Evolutionary conservation across 2,329 filamentous ascomycete genomes (phyloP).

Genomic region (Periconia digitata): DNA sequence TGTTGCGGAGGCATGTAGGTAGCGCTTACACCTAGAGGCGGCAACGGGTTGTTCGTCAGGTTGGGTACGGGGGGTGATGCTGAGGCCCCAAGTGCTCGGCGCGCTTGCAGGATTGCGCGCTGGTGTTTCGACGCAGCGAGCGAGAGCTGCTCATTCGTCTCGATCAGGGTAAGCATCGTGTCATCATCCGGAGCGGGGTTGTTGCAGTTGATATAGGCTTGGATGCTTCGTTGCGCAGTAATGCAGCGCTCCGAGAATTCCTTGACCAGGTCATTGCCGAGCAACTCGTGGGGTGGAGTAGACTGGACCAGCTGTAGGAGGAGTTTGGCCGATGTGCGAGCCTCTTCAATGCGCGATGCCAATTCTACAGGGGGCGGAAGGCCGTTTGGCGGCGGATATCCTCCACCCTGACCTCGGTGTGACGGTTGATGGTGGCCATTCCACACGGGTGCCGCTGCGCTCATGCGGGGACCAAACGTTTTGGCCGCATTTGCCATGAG

Average conservation of each 20-base stretch:
- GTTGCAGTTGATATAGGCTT: constrained; percentile 79
- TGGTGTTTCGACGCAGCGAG: constrained; percentile 82
- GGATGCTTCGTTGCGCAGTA: constrained; percentile 77
- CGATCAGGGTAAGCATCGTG: constrained; percentile 89
- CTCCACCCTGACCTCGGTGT: constrained; percentile 14
- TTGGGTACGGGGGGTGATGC: constrained; percentile 19
- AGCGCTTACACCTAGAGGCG: constrained; percentile 6
- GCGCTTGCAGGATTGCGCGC: constrained; percentile 67
- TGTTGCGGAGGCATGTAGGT: constrained; percentile 16
- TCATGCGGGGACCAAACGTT: constrained; percentile 43
- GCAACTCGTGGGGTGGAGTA: constrained; percentile 73
- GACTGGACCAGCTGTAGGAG: constrained; percentile 90
- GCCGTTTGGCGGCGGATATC: constrained; percentile 17
- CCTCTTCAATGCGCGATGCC: constrained; percentile 82
- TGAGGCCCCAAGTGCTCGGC: constrained; percentile 45
- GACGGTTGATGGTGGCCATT: constrained; percentile 25
- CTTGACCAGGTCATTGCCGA: constrained; percentile 82
- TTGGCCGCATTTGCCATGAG: constrained; percentile 51
- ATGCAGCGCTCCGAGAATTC: constrained; percentile 90
- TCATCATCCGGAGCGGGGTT: constrained; percentile 86
- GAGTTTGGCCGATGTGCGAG: constrained; percentile 84
- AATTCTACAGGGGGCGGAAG: constrained; percentile 75
- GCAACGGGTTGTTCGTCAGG: constrained; percentile 10
- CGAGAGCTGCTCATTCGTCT: constrained; percentile 89
- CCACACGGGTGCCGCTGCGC: constrained; percentile 50